Conservation (phyloP, 768 basidiomycete genomes). For the Russula griseocarnosa region DNA sequence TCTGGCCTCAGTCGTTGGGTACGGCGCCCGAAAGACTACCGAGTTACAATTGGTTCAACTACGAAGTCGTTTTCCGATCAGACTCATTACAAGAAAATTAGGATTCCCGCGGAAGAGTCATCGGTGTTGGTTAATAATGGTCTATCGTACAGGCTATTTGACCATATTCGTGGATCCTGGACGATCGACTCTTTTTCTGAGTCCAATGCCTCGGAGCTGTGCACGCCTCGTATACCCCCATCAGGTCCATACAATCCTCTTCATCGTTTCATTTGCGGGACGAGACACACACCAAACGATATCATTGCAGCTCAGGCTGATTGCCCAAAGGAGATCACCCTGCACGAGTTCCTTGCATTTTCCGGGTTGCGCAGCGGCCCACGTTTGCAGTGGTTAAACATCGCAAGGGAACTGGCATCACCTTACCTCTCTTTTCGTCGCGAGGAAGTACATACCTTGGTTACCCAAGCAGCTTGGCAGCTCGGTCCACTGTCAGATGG, state of each 20-base stretch:
- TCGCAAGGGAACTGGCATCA: slow-evolving; percentile 44
- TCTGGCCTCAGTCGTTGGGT: slow-evolving; percentile 9
- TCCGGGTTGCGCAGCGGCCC: slow-evolving; percentile 44
- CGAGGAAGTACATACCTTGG: slow-evolving; percentile 41
- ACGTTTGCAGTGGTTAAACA: slow-evolving; percentile 49
- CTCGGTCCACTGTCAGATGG: slow-evolving; percentile 35
- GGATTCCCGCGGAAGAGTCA: slow-evolving; percentile 5
- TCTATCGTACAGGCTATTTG: slow-evolving; percentile 13
- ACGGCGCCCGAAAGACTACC: background rate
- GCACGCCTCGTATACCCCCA: background rate
- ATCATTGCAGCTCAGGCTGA: slow-evolving; percentile 41
- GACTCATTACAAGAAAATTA: slow-evolving; percentile 9
- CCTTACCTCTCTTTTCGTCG: slow-evolving; percentile 39
- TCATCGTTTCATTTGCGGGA: slow-evolving; percentile 2
- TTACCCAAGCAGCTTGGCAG: slow-evolving; percentile 46
- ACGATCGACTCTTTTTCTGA: background rate
- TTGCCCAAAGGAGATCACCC: slow-evolving; percentile 40
- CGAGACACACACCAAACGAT: slow-evolving; percentile 38
- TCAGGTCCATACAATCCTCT: slow-evolving; percentile 5
- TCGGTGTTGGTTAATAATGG: slow-evolving; percentile 13
- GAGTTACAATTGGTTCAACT: slow-evolving; percentile 17
- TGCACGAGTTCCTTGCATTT: slow-evolving; percentile 48
- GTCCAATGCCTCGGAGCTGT: background rate
- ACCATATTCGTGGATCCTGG: background rate
- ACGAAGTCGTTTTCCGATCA: slow-evolving; percentile 6